Evolutionary conservation across 2,329 filamentous ascomycete genomes (phyloP), one percentile per base, ranked within the genome.

Genomic region (Teratosphaeria viscida): DNA sequence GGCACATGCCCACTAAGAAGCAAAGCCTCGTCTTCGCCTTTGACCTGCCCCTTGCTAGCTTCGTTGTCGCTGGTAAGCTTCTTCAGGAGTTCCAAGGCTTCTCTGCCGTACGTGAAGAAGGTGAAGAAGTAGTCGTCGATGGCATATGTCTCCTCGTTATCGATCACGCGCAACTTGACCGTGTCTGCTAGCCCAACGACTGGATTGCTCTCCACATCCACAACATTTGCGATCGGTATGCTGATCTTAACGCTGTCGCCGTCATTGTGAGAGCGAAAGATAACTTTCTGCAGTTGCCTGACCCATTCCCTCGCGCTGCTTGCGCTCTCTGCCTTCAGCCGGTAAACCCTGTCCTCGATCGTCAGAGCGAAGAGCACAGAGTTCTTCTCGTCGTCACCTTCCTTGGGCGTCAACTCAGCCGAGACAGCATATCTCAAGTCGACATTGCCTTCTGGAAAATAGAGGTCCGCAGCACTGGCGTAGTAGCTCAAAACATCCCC

Each of bases 91-190:
- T 86, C 84, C 63, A 95, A 84, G 14, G 90, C 92, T 67, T 96
- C 89, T 67, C 88, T 85, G 6, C 91, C 91, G 63, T 86, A 86
- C 65, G 84, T 88, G 72, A 96, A 96, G 75, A 97, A 97, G 0
- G 92, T 94, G 73, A 99, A 97, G 72, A 95, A 97, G 72, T 97
- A 96, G 85, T 99, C 94, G 68, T 99, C 94, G 64, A 97, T 89
- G 2, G 92, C 92, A 74, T 89, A 97, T 0, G 90, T 95, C 73
- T 96, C 92, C 64, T 94, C 90, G 64, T 91, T 95, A 70, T 96
- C 92, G 59, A 97, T 86, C 52, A 96, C 90, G 43, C 90, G 85
- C 62, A 99, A 86, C 74, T 95, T 96, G 77, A 95, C 88, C 0
- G 94, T 97, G 63, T 96, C 90, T 26, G 91, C 90, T 72, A 95